phyloP scores from a whole-genome alignment of 257 asterid species.

The Petunia axillaris region DNA sequence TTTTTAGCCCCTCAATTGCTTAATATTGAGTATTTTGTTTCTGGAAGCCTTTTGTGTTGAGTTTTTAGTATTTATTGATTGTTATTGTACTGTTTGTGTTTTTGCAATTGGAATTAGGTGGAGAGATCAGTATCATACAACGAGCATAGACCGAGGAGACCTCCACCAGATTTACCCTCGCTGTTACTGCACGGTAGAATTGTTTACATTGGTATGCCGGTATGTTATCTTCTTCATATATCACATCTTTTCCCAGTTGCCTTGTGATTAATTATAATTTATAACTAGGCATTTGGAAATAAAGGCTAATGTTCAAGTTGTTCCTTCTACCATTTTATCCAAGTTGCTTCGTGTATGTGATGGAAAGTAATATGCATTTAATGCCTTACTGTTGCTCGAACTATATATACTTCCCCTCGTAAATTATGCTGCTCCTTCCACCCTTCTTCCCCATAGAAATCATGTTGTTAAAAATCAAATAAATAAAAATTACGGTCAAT shows the following conservation, averaged over 20 bases:
- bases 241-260: neutral
- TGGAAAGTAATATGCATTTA: neutral
- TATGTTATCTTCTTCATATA: constrained; percentile 27
- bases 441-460: neutral
- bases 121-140: constrained; percentile 77
- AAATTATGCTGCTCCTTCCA: neutral
- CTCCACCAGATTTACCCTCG: constrained; percentile 95
- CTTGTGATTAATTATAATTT: neutral
- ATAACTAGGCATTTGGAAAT: neutral
- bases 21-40: neutral
- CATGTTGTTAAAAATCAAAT: neutral
- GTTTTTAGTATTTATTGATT: neutral
- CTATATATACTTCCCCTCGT: neutral
- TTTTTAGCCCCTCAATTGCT: neutral
- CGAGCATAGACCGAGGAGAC: constrained; percentile 71
- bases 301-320: neutral
- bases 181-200: constrained; percentile 75
- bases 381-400: neutral
- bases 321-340: constrained; percentile 1
- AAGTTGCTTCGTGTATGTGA: neutral
- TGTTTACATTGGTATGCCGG: constrained; percentile 97
- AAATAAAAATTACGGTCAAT: neutral
- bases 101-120: constrained; percentile 57
- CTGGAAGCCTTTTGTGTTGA: neutral
- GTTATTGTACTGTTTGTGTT: constrained; percentile 17